These are phyloP conservation scores for Punica granatum DNA, from an alignment of 345 rosid species.

Conservation along the genomic window DNA sequence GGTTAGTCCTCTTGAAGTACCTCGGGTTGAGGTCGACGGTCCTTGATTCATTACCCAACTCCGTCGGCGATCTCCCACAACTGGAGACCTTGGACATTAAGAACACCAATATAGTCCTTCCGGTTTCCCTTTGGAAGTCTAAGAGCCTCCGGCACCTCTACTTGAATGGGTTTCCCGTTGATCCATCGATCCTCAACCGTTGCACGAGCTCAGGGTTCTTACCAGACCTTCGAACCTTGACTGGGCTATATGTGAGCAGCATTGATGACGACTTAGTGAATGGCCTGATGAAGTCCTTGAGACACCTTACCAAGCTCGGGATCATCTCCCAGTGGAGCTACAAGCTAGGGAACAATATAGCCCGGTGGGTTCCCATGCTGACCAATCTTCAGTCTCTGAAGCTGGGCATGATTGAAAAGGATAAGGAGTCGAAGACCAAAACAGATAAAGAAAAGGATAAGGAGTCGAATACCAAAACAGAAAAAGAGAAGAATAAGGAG, in stretches of 20 bases:
- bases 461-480: no score
- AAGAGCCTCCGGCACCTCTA: background rate
- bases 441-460: no score
- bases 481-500: no score
- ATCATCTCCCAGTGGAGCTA: background rate
- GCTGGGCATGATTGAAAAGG: background rate
- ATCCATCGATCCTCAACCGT: background rate
- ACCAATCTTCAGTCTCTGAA: constrained; percentile 6
- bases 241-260: background rate
- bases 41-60: background rate
- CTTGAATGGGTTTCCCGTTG: background rate
- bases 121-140: background rate
- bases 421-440: no score
- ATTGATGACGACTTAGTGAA: background rate
- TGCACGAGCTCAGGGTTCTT: background rate
- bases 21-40: constrained; percentile 21
- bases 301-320: background rate
- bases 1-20: constrained; percentile 18
- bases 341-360: background rate
- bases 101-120: constrained; percentile 5
- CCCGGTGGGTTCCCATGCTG: background rate
- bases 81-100: constrained; percentile 21
- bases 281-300: background rate
- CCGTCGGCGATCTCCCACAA: constrained; percentile 2
- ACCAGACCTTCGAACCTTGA: background rate